Conservation (phyloP, 2,329 filamentous ascomycete species). For the Fusarium sp. region DNA sequence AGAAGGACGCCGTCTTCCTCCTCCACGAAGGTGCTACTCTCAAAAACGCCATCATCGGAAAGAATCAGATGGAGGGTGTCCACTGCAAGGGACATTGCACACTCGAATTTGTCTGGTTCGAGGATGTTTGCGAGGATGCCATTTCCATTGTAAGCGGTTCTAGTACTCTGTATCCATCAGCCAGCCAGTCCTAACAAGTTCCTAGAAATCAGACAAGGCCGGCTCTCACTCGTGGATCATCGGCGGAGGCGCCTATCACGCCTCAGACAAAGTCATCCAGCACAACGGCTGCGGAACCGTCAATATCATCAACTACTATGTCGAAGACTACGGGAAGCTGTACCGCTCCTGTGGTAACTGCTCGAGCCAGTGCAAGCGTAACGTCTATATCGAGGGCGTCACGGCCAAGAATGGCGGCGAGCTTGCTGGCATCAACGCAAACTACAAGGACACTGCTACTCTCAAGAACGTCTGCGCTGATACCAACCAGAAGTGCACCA, state of each 20-base stretch:
- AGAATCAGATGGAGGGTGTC: slow-evolving; percentile 60
- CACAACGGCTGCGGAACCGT: slow-evolving; percentile 56
- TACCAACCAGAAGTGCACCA: slow-evolving; percentile 36
- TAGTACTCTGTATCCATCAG: slow-evolving; percentile 14
- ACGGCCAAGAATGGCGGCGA: slow-evolving; percentile 35
- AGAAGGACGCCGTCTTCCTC: slow-evolving; percentile 59
- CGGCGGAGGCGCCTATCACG: slow-evolving; percentile 57
- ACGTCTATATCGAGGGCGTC: slow-evolving; percentile 27
- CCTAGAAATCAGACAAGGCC: slow-evolving; percentile 25
- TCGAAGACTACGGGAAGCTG: slow-evolving; percentile 58
- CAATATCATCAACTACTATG: slow-evolving; percentile 42
- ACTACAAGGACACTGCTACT: slow-evolving; percentile 35
- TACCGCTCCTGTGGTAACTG: slow-evolving; percentile 58
- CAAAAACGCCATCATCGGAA: slow-evolving; percentile 64
- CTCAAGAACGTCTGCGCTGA: slow-evolving; percentile 42
- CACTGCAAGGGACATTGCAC: slow-evolving; percentile 61
- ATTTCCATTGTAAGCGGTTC: slow-evolving; percentile 46
- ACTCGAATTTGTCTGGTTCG: slow-evolving; percentile 53
- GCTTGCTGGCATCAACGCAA: slow-evolving; percentile 33
- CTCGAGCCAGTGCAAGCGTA: slow-evolving; percentile 27
- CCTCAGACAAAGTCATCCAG: slow-evolving; percentile 54
- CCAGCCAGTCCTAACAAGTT: slow-evolving; percentile 47
- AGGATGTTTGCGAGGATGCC: slow-evolving; percentile 53
- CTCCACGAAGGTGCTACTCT: slow-evolving; percentile 61
- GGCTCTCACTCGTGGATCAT: slow-evolving; percentile 53